Percentiles rank a stretch among this genome's conserved stretches.
These are phyloP conservation scores for Malassezia dermatis DNA, from an alignment of 1,284 basidiomycete genomes.

Conservation along the genomic window DNA sequence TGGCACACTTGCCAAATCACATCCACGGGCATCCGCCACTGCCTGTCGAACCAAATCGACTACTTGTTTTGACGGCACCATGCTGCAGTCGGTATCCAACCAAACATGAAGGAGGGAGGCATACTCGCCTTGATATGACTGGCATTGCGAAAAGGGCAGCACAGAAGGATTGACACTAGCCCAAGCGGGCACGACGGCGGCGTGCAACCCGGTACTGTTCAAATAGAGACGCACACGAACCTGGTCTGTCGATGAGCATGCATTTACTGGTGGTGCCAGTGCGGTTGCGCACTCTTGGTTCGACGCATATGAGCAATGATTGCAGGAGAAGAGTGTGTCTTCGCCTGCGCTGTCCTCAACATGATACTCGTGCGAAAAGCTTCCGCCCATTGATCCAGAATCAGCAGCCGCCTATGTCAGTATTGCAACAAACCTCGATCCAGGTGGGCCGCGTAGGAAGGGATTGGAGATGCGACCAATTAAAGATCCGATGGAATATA, in stretches of 20 bases:
- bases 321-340: conserved; percentile 45
- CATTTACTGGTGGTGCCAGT: neutral
- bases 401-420: conserved; percentile 37
- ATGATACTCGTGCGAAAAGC: conserved; percentile 48
- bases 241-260: neutral
- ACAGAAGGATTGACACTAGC: neutral
- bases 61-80: neutral
- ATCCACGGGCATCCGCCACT: neutral
- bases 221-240: neutral
- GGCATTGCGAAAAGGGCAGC: neutral
- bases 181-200: neutral
- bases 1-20: neutral
- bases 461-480: neutral
- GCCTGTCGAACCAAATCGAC: neutral
- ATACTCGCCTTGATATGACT: neutral
- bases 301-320: conserved; percentile 40
- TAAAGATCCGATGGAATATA: conserved; percentile 38
- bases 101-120: neutral
- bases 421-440: conserved; percentile 21
- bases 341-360: conserved; percentile 43
- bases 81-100: neutral
- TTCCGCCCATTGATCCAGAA: conserved; percentile 48
- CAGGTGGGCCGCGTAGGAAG: conserved; percentile 10
- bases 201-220: neutral
- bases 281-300: conserved; percentile 45